phyloP scores from a whole-genome alignment of 2,329 filamentous ascomycete genomes.

The Neobulgaria alba region DNA sequence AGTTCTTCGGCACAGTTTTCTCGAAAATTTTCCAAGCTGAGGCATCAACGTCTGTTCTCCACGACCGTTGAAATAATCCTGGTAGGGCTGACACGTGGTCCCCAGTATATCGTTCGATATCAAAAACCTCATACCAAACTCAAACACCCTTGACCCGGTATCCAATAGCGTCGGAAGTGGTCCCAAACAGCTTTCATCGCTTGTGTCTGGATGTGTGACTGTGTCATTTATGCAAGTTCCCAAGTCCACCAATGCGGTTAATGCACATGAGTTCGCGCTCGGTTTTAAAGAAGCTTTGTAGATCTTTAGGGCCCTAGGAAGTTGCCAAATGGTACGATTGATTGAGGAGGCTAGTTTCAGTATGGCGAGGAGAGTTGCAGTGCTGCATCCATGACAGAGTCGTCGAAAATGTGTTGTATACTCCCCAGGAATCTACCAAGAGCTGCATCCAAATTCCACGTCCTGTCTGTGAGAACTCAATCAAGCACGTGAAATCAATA shows the following conservation, averaged over 20 bases:
- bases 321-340: conserved; percentile 8
- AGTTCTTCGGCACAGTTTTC: no score
- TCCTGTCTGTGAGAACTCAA: no score
- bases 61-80: conserved; percentile 1
- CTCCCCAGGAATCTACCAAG: no score
- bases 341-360: conserved; percentile 9
- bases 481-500: conserved; percentile 3
- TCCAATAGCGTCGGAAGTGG: conserved; percentile 1
- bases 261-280: not conserved
- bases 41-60: conserved; percentile 3
- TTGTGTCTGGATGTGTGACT: conserved; percentile 3
- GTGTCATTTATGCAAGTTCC: conserved; percentile 4
- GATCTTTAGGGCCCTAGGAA: conserved; percentile 8
- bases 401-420: not conserved
- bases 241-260: conserved; percentile 2
- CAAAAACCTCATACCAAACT: conserved; percentile 7
- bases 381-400: conserved; percentile 1
- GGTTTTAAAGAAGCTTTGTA: conserved; percentile 6
- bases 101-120: conserved; percentile 10
- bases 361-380: conserved; percentile 1
- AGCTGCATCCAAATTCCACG: no score
- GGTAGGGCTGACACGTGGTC: conserved; percentile 3
- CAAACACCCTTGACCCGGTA: conserved; percentile 4
- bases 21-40: conserved; percentile 3
- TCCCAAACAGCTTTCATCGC: conserved; percentile 9